These are phyloP conservation scores for Postia placenta DNA, from an alignment of 768 basidiomycete species.

Conservation along the genomic window DNA sequence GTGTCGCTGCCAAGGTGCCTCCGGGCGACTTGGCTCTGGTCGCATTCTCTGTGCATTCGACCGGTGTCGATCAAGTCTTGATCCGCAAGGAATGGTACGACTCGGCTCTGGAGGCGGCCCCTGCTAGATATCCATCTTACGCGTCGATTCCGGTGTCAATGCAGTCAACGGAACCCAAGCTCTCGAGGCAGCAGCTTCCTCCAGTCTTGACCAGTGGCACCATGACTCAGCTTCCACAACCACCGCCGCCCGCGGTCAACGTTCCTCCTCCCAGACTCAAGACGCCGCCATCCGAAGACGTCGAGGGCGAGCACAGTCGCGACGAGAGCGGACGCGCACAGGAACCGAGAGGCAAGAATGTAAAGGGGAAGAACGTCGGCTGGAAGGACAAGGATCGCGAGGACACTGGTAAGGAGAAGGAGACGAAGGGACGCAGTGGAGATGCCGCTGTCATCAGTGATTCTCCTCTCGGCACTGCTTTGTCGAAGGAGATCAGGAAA, in stretches of 20 bases:
- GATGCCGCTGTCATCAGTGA: constrained; percentile 38
- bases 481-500: constrained; percentile 76
- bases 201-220: constrained; percentile 1
- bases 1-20: constrained; percentile 72
- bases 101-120: constrained; percentile 47
- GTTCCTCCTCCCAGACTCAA: constrained; percentile 36
- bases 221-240: constrained; percentile 12
- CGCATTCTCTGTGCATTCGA: constrained; percentile 84
- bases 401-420: constrained; percentile 36
- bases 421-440: constrained; percentile 27
- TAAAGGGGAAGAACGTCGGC: constrained; percentile 51
- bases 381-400: constrained; percentile 51
- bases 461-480: constrained; percentile 46
- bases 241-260: constrained; percentile 12
- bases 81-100: constrained; percentile 86
- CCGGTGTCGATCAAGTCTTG: constrained; percentile 85
- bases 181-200: constrained; percentile 10
- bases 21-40: constrained; percentile 76
- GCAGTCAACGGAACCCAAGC: constrained; percentile 19
- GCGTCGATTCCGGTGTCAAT: constrained; percentile 17
- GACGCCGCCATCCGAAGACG: constrained; percentile 72
- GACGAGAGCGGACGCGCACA: constrained; percentile 46
- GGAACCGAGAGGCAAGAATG: constrained; percentile 46
- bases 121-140: constrained; percentile 58
- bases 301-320: constrained; percentile 55